Conservation (phyloP, 1,284 basidiomycete genomes). For the Coniferiporia weirii region DNA sequence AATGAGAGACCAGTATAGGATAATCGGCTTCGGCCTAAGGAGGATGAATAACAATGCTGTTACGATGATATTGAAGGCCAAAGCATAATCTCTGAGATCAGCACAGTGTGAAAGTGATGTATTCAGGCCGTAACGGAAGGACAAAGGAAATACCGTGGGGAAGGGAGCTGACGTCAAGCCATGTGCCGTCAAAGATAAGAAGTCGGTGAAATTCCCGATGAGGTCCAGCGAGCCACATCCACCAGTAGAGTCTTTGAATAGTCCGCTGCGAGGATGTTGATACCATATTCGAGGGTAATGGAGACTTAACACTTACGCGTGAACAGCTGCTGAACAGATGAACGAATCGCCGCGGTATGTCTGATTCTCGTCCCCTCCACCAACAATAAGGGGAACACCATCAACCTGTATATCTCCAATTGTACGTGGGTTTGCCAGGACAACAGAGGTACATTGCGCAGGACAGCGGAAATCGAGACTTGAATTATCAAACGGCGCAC, state of each 20-base stretch:
- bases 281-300: conserved; percentile 6
- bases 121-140: conserved; percentile 37
- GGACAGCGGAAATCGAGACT: conserved; percentile 79
- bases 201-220: conserved; percentile 68
- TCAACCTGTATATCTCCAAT: conserved; percentile 65
- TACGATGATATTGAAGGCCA: conserved; percentile 67
- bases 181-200: conserved; percentile 51
- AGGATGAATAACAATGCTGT: conserved; percentile 66
- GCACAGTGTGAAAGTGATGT: conserved; percentile 51
- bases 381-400: conserved; percentile 75
- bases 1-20: conserved; percentile 73
- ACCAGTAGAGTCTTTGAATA: conserved; percentile 59
- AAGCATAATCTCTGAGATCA: conserved; percentile 64
- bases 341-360: conserved; percentile 85
- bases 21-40: conserved; percentile 66
- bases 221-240: conserved; percentile 75
- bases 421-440: conserved; percentile 72
- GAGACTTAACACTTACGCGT: conserved; percentile 49
- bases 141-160: conserved; percentile 66
- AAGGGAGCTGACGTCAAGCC: conserved; percentile 73
- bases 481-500: conserved; percentile 60
- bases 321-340: conserved; percentile 81
- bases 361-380: conserved; percentile 63
- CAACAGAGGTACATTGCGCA: conserved; percentile 60
- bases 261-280: conserved; percentile 44